Base-by-base conservation (phyloP, 331 rosid species). In the Malus hybrid region DNA sequence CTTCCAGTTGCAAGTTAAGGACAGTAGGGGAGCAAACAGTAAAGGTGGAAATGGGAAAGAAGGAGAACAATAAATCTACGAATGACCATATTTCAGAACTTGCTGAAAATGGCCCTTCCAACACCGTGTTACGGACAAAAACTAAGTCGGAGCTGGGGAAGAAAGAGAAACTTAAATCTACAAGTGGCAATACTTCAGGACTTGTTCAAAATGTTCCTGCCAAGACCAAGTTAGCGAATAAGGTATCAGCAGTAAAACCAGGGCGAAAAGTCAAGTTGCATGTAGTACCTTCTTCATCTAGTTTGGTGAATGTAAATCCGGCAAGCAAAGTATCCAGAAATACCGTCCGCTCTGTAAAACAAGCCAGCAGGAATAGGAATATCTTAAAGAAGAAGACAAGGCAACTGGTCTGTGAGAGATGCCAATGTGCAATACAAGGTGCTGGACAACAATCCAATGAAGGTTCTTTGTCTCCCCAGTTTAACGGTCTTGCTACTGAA, bases 331-430 rank as follows among this genome's bases (percentile, higher is more conserved):
- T 81, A 70, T 82, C 96, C 75, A 82, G 85, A 75, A 90, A 70
- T 85, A 76, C 81, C 42, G 69, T 87, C 63, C 87, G 86, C 50
- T 63, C 89, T 12, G 83, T 86, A 74, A 91, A 86, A 87, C 80
- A 89, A 33, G 87, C 82, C 62, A 75, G 83, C 77, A 87, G 91
- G 90, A 94, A 81, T 88, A 89, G 87, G 83, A 93, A 70, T 79
- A 71, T 78, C 73, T 73, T 76, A 55, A 91, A 90, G 89, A 91
- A 88, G 87, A 94, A 94, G 80, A 72, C 76, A 22, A 90, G 85
- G 77, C 91, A 83, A 48, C 83, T 87, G 64, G 78, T 94, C 68
- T 94, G 98, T 68, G 96, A 91, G 82, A 91, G 91, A 79, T 94
- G 98, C 81, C 93, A 83, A 42, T 87, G 93, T 79, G 74, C 92